Evolutionary conservation across 2,329 filamentous ascomycete genomes (phyloP).

Genomic region (Sclerotinia sclerotiorum): DNA sequence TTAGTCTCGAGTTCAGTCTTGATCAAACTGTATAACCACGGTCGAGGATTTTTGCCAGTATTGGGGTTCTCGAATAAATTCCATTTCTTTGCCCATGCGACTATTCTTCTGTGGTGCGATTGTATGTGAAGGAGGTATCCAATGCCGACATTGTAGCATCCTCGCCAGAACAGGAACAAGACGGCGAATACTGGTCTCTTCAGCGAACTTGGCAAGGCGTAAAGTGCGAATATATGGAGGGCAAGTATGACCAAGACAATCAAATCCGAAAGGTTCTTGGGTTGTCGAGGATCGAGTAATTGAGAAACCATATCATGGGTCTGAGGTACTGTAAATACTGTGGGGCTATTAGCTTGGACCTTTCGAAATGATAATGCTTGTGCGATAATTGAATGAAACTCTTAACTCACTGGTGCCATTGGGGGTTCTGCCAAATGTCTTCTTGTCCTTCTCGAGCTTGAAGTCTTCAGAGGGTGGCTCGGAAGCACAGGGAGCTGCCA

Average conservation of each 20-base stretch:
- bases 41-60: slow-evolving; percentile 78
- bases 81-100: slow-evolving; percentile 83
- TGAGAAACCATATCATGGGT: slow-evolving; percentile 99
- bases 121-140: slow-evolving; percentile 85
- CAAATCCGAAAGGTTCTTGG: slow-evolving; percentile 89
- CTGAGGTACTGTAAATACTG: slow-evolving; percentile 92
- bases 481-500: slow-evolving; percentile 16
- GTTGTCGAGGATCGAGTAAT: slow-evolving; percentile 87
- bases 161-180: slow-evolving; percentile 89
- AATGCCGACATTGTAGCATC: slow-evolving; percentile 90
- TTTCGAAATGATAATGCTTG: neutral
- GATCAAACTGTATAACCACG: slow-evolving; percentile 77
- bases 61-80: slow-evolving; percentile 82
- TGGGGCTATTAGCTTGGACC: neutral
- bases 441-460: slow-evolving; percentile 55
- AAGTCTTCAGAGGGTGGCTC: slow-evolving; percentile 26
- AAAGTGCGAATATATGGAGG: slow-evolving; percentile 71
- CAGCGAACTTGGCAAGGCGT: slow-evolving; percentile 65
- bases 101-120: slow-evolving; percentile 82
- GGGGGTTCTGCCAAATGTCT: slow-evolving; percentile 87
- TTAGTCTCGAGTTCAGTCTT: slow-evolving; percentile 92
- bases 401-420: slow-evolving; percentile 76
- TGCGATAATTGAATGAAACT: neutral
- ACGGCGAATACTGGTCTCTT: slow-evolving; percentile 77
- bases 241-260: slow-evolving; percentile 77